phyloP scores from a whole-genome alignment of 2,329 filamentous ascomycete genomes.

The Penicillium sp. region DNA sequence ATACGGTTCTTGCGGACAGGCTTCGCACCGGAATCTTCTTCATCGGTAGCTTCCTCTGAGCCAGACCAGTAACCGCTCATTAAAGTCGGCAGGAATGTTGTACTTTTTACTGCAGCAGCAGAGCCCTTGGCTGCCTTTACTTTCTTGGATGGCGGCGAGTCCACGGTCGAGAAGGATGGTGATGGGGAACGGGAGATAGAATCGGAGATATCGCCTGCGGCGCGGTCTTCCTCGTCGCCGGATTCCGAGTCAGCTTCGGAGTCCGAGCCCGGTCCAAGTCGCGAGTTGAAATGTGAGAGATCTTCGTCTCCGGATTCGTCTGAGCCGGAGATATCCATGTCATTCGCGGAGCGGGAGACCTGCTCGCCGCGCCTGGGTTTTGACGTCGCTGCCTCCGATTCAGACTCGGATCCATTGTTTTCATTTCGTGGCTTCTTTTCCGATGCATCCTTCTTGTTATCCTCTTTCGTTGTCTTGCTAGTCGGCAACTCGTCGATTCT shows the following conservation, averaged over 20 bases:
- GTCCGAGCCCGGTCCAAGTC: slow-evolving; percentile 33
- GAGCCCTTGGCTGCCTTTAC: slow-evolving; percentile 20
- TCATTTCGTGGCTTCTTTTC: slow-evolving; percentile 11
- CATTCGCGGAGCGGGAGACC: slow-evolving; percentile 4
- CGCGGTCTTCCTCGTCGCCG: slow-evolving; percentile 24
- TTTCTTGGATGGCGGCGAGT: slow-evolving; percentile 27
- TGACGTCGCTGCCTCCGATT: slow-evolving; percentile 7
- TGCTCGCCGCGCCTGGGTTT: slow-evolving; percentile 5
- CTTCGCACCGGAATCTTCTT: slow-evolving; percentile 31
- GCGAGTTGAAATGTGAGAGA: slow-evolving; percentile 33
- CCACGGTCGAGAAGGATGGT: slow-evolving; percentile 18
- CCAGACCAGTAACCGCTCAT: slow-evolving; percentile 63
- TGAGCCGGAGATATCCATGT: slow-evolving; percentile 24
- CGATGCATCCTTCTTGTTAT: slow-evolving; percentile 9
- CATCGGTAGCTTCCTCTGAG: slow-evolving; percentile 54
- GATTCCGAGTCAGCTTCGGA: slow-evolving; percentile 27
- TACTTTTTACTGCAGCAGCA: slow-evolving; percentile 33
- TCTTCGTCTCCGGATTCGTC: slow-evolving; percentile 29
- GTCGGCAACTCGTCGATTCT: slow-evolving; percentile 31
- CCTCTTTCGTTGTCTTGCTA: slow-evolving; percentile 15
- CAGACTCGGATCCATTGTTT: slow-evolving; percentile 10
- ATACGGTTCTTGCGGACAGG: slow-evolving; percentile 58
- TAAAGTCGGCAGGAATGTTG: slow-evolving; percentile 61
- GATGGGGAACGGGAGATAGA: slow-evolving; percentile 40
- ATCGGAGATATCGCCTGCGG: slow-evolving; percentile 28